Evolutionary conservation across 352 stramenopile species (phyloP), one percentile per base, ranked within the genome.

Genomic region (Phytophthora lateralis): DNA sequence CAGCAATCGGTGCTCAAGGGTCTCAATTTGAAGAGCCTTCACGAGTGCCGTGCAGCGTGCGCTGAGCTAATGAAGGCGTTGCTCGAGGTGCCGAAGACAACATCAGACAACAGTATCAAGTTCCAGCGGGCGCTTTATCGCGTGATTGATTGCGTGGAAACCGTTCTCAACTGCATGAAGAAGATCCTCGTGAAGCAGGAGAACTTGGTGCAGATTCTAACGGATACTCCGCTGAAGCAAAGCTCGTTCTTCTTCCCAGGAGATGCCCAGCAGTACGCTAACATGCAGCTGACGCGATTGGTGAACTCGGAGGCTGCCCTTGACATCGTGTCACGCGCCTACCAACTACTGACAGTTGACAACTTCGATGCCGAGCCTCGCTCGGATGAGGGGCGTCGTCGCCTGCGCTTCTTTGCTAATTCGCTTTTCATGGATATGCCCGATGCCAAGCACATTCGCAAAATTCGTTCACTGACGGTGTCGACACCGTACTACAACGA

Each of bases 381-480:
- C 2, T 96, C 87, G 0, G 83, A 92, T 5, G 87, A 96, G 74
- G 87, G 87, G 46, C 85, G 85, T n/a, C 87, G 87, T 30, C 87
- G 87, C 29, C 55, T 96, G 38, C 85, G 87, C 0, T 96, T 96
- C 71, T 96, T 96, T 27, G 83, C 87, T 5, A 96, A 96, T 66
- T 96, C 87, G 5, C 52, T 96, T 8, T 96, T 96, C 54, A 96
- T 96, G 87, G 85, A 96, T 34, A 96, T 96, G 87, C 87, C 87
- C 5, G 85, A 93, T 39, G 87, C 87, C 12, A 94, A 93, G 49
- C 72, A 84, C 0, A 83, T 96, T 50, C 82, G 87, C 32, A 93
- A 94, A 68, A 96, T 96, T 59, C 83, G 83, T 27, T 96, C 87
- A 11, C 63, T 96, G 18, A 92, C 80, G 0, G 69, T 96, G 4